A percentile compares a stretch with the other conserved stretches of the same genome.
phyloP scores from a whole-genome alignment of 495 filamentous ascomycete genomes.

The Monascus purpureus region DNA sequence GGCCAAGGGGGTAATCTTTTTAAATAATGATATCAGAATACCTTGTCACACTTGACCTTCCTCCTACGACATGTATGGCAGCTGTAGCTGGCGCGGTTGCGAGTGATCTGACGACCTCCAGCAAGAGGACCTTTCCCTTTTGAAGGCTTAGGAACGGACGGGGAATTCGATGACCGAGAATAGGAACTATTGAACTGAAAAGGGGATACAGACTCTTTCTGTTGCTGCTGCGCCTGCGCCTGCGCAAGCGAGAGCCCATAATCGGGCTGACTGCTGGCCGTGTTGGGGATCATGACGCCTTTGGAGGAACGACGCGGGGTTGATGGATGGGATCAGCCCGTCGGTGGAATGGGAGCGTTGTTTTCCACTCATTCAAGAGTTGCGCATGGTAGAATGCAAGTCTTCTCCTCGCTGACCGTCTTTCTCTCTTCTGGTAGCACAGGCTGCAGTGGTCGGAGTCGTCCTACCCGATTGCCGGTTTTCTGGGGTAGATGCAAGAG shows the following conservation, averaged over 20 bases:
- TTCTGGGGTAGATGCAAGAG: too few species aligned
- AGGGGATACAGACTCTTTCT: slow-evolving; percentile 2
- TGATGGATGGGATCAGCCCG: too few species aligned
- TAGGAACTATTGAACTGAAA: slow-evolving; percentile 2
- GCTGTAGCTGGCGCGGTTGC: slow-evolving; percentile 35
- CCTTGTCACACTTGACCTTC: slow-evolving; percentile 36
- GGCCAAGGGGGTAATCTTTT: too few species aligned
- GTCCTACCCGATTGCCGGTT: too few species aligned
- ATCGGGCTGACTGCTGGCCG: slow-evolving; percentile 4
- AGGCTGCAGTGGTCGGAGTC: too few species aligned
- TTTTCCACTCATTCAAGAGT: too few species aligned
- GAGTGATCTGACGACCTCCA: slow-evolving; percentile 30
- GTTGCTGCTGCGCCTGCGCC: neutral
- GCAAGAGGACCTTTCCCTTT: slow-evolving; percentile 10
- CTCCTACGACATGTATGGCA: slow-evolving; percentile 35
- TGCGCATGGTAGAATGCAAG: too few species aligned
- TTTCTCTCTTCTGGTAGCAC: too few species aligned
- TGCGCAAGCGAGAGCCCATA: slow-evolving; percentile 3
- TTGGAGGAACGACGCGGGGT: slow-evolving; percentile 12
- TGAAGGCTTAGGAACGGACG: slow-evolving; percentile 1
- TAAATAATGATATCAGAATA: too few species aligned
- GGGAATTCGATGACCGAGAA: slow-evolving; percentile 1
- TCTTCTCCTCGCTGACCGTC: too few species aligned
- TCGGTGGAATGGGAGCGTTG: too few species aligned
- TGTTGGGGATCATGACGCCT: slow-evolving; percentile 11